These are phyloP conservation scores for Aspergillus sp. DNA, from an alignment of 2,329 filamentous ascomycete genomes.

Conservation along the genomic window DNA sequence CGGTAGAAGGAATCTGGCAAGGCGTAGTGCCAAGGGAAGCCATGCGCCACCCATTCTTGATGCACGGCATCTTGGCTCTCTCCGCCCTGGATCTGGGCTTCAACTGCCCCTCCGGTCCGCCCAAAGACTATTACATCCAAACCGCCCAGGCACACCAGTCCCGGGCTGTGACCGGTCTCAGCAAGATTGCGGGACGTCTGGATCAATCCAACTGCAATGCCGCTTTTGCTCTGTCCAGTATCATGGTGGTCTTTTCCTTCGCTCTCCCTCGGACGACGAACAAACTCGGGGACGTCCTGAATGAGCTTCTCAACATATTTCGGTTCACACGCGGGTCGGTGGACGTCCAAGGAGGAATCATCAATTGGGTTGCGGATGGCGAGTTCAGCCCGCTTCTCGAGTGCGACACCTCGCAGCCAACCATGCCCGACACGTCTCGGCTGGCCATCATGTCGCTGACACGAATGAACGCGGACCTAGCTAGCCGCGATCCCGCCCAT, in stretches of 20 bases:
- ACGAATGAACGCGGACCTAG: conserved; percentile 28
- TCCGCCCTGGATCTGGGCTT: conserved; percentile 37
- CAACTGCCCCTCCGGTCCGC: conserved; percentile 18
- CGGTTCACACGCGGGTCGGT: conserved; percentile 34
- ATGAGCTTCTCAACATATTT: conserved; percentile 36
- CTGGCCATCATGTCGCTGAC: conserved; percentile 31
- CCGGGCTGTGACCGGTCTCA: conserved; percentile 30
- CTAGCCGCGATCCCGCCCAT: conserved; percentile 25
- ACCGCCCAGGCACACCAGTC: conserved; percentile 34
- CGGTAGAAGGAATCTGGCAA: conserved; percentile 35
- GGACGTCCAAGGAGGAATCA: conserved; percentile 26
- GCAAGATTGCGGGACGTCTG: conserved; percentile 22
- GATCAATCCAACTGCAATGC: conserved; percentile 37
- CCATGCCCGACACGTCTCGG: conserved; percentile 39
- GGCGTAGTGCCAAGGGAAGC: conserved; percentile 33
- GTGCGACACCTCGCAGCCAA: conserved; percentile 25
- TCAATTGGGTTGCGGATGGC: conserved; percentile 27
- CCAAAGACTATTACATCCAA: conserved; percentile 27
- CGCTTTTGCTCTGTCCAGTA: conserved; percentile 36
- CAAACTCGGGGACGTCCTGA: conserved; percentile 20
- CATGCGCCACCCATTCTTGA: conserved; percentile 32
- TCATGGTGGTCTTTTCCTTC: conserved; percentile 40
- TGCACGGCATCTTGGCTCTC: conserved; percentile 39
- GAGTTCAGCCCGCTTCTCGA: conserved; percentile 32
- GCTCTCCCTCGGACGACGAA: conserved; percentile 26